Conservation (phyloP, 495 filamentous ascomycete species). For the Barbatosphaeria neglecta region DNA sequence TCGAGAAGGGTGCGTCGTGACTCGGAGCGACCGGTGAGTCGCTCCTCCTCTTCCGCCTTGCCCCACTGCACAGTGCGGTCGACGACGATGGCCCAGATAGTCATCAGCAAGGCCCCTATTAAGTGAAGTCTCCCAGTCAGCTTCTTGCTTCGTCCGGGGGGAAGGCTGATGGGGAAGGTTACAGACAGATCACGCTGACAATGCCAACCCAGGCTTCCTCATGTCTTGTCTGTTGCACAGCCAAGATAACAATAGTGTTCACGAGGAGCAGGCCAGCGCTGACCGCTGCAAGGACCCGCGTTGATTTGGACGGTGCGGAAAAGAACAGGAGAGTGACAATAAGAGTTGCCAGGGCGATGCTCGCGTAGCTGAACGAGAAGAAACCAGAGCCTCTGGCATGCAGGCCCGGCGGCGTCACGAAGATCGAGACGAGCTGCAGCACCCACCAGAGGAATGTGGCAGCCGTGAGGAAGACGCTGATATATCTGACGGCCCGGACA, state of each 20-base stretch:
- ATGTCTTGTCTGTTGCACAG: slow-evolving; percentile 55
- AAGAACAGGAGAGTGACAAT: slow-evolving; percentile 78
- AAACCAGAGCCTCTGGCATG: slow-evolving; percentile 82
- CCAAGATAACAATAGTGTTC: slow-evolving; percentile 66
- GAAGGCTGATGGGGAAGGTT: slow-evolving; percentile 21
- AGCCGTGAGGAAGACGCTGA: slow-evolving; percentile 59
- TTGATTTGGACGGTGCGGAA: slow-evolving; percentile 62
- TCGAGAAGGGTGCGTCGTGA: slow-evolving; percentile 68
- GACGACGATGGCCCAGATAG: slow-evolving; percentile 27
- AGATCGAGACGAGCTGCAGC: slow-evolving; percentile 70
- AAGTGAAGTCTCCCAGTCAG: neutral
- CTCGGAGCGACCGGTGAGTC: slow-evolving; percentile 82
- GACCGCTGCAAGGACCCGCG: slow-evolving; percentile 55
- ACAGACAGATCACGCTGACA: slow-evolving; percentile 68
- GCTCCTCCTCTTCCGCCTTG: slow-evolving; percentile 82
- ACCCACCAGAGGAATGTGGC: slow-evolving; percentile 86
- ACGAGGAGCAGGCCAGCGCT: slow-evolving; percentile 63
- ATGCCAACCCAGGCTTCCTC: slow-evolving; percentile 91
- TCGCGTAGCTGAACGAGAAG: slow-evolving; percentile 72
- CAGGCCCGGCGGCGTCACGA: slow-evolving; percentile 77
- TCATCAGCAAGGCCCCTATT: slow-evolving; percentile 31
- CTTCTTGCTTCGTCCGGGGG: no score
- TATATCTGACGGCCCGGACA: slow-evolving; percentile 62
- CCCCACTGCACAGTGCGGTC: slow-evolving; percentile 74
- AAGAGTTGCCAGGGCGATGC: slow-evolving; percentile 60